Evolutionary conservation across 495 filamentous ascomycete species (phyloP).

Genomic region (Astrocystis sublimbata): DNA sequence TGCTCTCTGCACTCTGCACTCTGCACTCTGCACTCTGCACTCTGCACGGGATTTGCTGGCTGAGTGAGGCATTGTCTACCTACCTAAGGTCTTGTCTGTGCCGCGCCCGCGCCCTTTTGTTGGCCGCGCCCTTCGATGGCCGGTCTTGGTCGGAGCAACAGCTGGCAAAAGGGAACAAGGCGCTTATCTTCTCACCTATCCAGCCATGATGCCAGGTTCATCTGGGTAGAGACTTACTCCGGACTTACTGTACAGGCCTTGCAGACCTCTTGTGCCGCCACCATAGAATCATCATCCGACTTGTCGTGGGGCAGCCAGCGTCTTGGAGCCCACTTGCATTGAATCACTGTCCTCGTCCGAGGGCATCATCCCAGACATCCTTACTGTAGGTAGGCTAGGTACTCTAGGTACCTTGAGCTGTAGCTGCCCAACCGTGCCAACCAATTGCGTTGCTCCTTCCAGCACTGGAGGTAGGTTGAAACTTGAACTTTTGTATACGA

Average conservation of each 20-base stretch:
- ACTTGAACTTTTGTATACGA: no score
- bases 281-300: no score
- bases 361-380: not conserved
- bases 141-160: not conserved
- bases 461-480: no score
- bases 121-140: slow-evolving; percentile 1
- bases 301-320: not conserved
- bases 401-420: not conserved
- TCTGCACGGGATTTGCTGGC: not conserved
- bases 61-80: not conserved
- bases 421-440: slow-evolving; percentile 8
- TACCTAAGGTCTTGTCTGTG: no score
- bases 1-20: no score
- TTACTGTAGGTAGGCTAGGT: not conserved
- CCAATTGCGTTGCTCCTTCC: not conserved
- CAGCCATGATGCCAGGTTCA: no score
- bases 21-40: no score
- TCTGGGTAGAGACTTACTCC: no score
- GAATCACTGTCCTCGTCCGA: not conserved
- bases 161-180: not conserved
- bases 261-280: no score
- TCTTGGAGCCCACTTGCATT: not conserved
- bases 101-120: slow-evolving; percentile 3
- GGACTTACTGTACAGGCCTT: no score
- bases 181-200: not conserved